A percentile compares a stretch with the other conserved stretches of the same genome.
Evolutionary conservation across 106 monocot species (phyloP).

Genomic region (Dendrobium officinale): DNA sequence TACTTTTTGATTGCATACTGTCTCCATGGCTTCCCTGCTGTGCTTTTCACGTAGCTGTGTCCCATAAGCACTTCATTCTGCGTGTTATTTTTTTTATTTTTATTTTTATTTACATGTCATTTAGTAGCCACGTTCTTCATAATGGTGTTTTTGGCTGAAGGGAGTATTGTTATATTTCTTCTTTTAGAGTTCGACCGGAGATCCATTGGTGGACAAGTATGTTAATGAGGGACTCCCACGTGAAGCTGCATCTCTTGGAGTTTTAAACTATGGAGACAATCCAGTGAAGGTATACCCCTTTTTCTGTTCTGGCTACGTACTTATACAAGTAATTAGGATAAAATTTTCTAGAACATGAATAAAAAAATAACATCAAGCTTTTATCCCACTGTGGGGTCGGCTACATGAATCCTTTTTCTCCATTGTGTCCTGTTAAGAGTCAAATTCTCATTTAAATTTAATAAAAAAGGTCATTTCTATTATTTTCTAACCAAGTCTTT

Average conservation of each 20-base stretch:
- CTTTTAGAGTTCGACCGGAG: constrained; percentile 22
- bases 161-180: neutral
- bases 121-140: neutral
- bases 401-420: too few relatives aligned
- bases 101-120: neutral
- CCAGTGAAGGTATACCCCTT: constrained; percentile 56
- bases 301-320: neutral
- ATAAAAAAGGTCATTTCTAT: too few relatives aligned
- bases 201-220: constrained; percentile 83
- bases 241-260: constrained; percentile 81
- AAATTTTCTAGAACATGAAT: too few relatives aligned
- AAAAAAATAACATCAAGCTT: too few relatives aligned
- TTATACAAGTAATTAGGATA: neutral
- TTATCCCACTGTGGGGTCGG: too few relatives aligned
- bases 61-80: neutral
- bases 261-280: constrained; percentile 85
- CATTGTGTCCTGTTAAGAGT: too few relatives aligned
- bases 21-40: neutral
- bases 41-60: too few relatives aligned
- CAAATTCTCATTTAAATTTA: too few relatives aligned
- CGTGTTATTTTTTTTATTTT: neutral
- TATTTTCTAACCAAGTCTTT: too few relatives aligned
- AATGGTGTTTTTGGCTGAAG: neutral
- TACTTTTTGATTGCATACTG: neutral
- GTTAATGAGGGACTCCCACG: constrained; percentile 56